Base-by-base conservation (phyloP, 2,329 filamentous ascomycete genomes). In the Penicillium sp. region DNA sequence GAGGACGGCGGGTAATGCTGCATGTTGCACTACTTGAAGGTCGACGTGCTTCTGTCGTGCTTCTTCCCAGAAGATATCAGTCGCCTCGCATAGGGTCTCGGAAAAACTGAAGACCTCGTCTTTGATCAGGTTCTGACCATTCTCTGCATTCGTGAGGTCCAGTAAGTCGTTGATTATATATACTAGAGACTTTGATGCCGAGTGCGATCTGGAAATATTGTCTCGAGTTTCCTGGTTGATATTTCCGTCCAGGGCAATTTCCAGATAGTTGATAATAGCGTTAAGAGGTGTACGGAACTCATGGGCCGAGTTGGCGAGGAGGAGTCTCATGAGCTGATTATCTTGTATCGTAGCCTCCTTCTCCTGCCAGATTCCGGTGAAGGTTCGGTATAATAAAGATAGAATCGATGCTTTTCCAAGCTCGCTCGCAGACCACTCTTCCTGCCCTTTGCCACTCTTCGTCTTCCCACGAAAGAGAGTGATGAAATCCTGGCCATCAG, bases 191-290 rank as follows among this genome's bases (percentile, higher is more conserved):
- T 96, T 96, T 0, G 91, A 96, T 3, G 91, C 91, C 0, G 91
- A 96, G 69, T 96, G 91, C 1, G 91, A 96, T 63, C 86, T 87
- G 0, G 89, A 82, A 2, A 96, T 78, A 58, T 95, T 95, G 8
- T 96, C 91, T 24, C 91, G 81, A 0, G 90, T 96, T 69, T 96
- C 91, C 37, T 86, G 79, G 61, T 96, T 91, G 3, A 96, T 79
- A 0, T 80, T 77, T 0, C 90, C 90, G 73, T 96, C 92, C 1
- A 96, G 77, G 0, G 91, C 91, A 63, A 96, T 96, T 65, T 96
- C 91, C 1, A 96, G 82, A 65, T 95, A 96, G 64, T 96, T 96
- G 74, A 96, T 96, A 66, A 96, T 96, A n/a, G 91, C 91, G 65
- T 96, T 96, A 2, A 96, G 77, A 0, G 91, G 91, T 1, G 91